A percentile compares a stretch with the other conserved stretches of the same genome.
Evolutionary conservation across 164 flowering plant species (phyloP).

Genomic region (Hamamelis virginiana): DNA sequence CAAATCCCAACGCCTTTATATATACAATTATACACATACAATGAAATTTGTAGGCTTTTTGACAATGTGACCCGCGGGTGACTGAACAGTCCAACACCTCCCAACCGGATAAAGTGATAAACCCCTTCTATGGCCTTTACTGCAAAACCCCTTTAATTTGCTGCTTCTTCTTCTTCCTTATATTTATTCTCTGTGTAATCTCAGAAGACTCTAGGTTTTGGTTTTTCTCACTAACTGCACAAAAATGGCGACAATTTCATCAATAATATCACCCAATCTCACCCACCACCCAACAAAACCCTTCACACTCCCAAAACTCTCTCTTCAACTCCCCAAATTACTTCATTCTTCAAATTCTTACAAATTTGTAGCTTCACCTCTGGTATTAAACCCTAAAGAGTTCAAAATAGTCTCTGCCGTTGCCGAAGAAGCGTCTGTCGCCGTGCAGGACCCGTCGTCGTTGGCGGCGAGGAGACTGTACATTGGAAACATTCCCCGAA

Average conservation of each 20-base stretch:
- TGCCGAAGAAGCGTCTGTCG: constrained; percentile 40
- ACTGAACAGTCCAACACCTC: too few species aligned
- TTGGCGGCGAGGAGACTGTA: constrained; percentile 61
- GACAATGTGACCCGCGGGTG: too few species aligned
- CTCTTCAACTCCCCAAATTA: constrained; percentile 13
- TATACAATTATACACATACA: too few species aligned
- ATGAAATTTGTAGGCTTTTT: too few species aligned
- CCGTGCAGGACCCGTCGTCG: constrained; percentile 36
- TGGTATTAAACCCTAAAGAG: constrained; percentile 12
- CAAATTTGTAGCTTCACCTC: not conserved
- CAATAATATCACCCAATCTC: constrained; percentile 28
- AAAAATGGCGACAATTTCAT: constrained; percentile 43
- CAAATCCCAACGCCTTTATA: too few species aligned
- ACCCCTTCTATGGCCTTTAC: too few species aligned
- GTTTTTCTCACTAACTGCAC: not conserved
- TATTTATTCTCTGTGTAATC: too few species aligned
- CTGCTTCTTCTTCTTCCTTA: too few species aligned
- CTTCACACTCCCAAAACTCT: constrained; percentile 16
- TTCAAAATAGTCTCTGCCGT: constrained; percentile 33
- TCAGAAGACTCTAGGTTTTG: too few species aligned
- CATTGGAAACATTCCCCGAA: constrained; percentile 86
- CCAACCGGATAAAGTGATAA: too few species aligned
- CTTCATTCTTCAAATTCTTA: constrained; percentile 8
- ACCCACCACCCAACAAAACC: constrained; percentile 19
- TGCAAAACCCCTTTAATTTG: too few species aligned